phyloP scores from a whole-genome alignment of 306 rosid genomes.

The Luffa aegyptiaca region DNA sequence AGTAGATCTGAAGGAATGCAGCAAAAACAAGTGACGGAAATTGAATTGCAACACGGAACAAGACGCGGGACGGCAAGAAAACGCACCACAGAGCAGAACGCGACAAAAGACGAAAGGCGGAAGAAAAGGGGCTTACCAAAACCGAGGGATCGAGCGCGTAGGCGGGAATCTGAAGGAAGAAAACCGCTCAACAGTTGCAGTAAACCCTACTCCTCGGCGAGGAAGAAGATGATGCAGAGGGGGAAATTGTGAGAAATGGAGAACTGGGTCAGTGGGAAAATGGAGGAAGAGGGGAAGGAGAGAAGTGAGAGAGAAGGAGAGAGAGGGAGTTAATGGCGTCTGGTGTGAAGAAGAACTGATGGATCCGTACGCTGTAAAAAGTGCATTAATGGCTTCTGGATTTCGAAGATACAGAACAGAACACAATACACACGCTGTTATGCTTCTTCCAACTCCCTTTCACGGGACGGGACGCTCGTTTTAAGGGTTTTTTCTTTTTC shows the following conservation, averaged over 20 bases:
- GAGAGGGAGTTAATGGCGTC: conserved; percentile 2
- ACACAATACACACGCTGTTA: not conserved
- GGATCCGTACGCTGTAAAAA: conserved; percentile 6
- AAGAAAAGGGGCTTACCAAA: not conserved
- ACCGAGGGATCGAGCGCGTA: not conserved
- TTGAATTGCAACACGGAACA: not conserved
- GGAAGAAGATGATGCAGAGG: not conserved
- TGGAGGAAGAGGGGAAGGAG: not conserved
- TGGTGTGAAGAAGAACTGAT: conserved; percentile 4
- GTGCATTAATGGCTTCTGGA: conserved; percentile 8
- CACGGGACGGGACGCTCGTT: not conserved
- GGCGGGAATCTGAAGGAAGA: not conserved
- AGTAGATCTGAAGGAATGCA: conserved; percentile 7
- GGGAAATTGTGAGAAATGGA: not conserved
- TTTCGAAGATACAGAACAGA: conserved; percentile 1
- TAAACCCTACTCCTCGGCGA: conserved; percentile 4
- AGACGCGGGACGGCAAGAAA: not conserved
- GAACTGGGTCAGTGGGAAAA: not conserved
- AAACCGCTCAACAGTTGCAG: not conserved
- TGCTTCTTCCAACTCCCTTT: not conserved
- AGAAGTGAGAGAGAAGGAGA: not conserved
- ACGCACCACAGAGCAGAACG: not conserved
- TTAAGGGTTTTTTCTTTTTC: not conserved
- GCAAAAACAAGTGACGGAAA: not conserved
- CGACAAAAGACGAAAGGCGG: not conserved